phyloP scores from a whole-genome alignment of 2,329 filamentous ascomycete species.

The Hypoxylon sp. region DNA sequence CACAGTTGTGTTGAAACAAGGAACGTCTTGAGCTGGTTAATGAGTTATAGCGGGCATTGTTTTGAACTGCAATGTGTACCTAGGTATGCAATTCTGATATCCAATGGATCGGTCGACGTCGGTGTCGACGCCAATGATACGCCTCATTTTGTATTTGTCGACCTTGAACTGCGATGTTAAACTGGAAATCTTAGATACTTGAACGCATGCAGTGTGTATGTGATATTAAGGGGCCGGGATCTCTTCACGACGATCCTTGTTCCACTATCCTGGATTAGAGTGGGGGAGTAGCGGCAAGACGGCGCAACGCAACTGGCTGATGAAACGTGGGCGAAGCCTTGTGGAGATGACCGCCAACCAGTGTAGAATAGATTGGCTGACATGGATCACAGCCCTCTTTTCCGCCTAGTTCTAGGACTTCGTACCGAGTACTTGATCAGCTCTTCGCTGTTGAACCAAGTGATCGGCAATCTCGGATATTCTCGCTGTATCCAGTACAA shows the following conservation, averaged over 20 bases:
- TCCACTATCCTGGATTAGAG: slow-evolving; percentile 2
- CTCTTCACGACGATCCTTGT: slow-evolving; percentile 22
- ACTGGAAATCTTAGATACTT: too few relatives aligned
- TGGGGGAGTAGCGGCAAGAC: slow-evolving; percentile 7
- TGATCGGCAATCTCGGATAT: slow-evolving; percentile 6
- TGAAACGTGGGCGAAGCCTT: not conserved
- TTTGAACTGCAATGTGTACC: not conserved
- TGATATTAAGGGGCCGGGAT: not conserved
- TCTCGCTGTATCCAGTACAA: slow-evolving; percentile 29
- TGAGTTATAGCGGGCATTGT: too few relatives aligned
- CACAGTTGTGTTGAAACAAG: slow-evolving; percentile 31
- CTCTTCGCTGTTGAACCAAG: slow-evolving; percentile 7
- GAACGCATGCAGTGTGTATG: not conserved
- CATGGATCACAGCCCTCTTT: slow-evolving; percentile 11
- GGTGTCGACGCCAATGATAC: not conserved
- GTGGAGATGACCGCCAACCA: slow-evolving; percentile 15
- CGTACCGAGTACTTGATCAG: slow-evolving; percentile 27
- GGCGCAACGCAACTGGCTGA: slow-evolving; percentile 7
- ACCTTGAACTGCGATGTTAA: not conserved
- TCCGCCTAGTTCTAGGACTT: not conserved
- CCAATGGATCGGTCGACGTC: not conserved
- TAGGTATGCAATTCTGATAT: not conserved
- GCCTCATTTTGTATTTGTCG: not conserved
- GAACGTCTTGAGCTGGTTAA: slow-evolving; percentile 12
- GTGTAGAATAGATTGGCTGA: slow-evolving; percentile 2